Evolutionary conservation across 768 basidiomycete genomes (phyloP).

Genomic region (Leucocoprinus birnbaumii): DNA sequence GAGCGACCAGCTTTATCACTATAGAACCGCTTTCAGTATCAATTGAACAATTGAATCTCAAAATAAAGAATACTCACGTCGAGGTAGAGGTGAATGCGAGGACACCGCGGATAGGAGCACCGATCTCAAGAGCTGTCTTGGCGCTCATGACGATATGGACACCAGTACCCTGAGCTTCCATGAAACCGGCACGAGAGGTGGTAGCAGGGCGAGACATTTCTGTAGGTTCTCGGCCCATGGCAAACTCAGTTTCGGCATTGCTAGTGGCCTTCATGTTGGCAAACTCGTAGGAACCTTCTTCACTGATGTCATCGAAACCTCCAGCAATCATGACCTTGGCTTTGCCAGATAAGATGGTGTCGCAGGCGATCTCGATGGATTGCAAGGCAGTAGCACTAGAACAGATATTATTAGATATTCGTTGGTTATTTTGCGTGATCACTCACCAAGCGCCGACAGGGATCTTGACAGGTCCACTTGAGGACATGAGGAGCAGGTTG

Average conservation of each 20-base stretch:
- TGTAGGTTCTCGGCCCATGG: slow-evolving; percentile 98
- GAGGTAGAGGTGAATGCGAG: slow-evolving; percentile 96
- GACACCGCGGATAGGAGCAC: slow-evolving; percentile 89
- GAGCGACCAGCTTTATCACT: slow-evolving; percentile 99
- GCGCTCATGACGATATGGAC: slow-evolving; percentile 98
- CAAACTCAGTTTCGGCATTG: slow-evolving; percentile 95
- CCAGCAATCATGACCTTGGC: slow-evolving; percentile 99
- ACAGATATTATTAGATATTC: not conserved
- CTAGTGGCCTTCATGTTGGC: slow-evolving; percentile 99
- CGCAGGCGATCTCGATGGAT: slow-evolving; percentile 97
- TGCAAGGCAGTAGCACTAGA: slow-evolving; percentile 92
- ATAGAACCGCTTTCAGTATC: not conserved
- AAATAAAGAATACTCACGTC: slow-evolving; percentile 52
- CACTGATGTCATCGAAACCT: slow-evolving; percentile 96
- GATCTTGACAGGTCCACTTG: slow-evolving; percentile 97
- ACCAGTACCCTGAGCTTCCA: slow-evolving; percentile 95
- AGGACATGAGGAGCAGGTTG: slow-evolving; percentile 91
- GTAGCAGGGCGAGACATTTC: slow-evolving; percentile 99
- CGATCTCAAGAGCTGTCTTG: slow-evolving; percentile 92
- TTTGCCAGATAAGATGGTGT: slow-evolving; percentile 91
- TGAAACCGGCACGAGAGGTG: slow-evolving; percentile 93
- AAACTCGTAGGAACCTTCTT: slow-evolving; percentile 98
- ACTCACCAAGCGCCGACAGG: slow-evolving; percentile 96
- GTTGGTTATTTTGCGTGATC: slow-evolving; percentile 7
- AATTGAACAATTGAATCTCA: not conserved